phyloP scores from a whole-genome alignment of 2,329 filamentous ascomycete genomes.

The Microdochium bolleyi region DNA sequence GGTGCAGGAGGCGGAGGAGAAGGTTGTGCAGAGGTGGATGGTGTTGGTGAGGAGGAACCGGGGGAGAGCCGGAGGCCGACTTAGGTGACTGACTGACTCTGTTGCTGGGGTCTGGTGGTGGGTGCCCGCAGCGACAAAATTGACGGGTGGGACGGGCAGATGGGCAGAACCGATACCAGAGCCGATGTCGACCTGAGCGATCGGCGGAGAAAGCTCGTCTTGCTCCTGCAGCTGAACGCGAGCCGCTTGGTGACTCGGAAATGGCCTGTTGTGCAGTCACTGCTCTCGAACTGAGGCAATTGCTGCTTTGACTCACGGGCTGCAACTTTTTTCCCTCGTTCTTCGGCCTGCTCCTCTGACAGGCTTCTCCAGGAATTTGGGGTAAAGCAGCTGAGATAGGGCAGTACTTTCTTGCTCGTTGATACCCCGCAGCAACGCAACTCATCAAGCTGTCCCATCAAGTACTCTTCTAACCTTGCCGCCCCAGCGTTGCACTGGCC shows the following conservation, averaged over 20 bases:
- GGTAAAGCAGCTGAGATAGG: neutral
- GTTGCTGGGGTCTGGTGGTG: neutral
- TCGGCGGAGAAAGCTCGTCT: too few relatives aligned
- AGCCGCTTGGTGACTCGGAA: neutral
- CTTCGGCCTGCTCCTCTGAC: neutral
- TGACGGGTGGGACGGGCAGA: neutral
- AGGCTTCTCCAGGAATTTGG: neutral
- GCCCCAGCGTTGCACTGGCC: neutral
- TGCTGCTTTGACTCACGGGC: neutral
- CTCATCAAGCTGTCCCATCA: neutral
- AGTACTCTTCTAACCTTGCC: neutral
- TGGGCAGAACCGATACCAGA: neutral
- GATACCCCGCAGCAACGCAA: neutral
- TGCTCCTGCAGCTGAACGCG: too few relatives aligned
- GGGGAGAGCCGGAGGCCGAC: neutral
- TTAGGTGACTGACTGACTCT: neutral
- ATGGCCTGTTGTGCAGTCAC: neutral
- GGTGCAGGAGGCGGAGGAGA: neutral
- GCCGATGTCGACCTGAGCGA: too few relatives aligned
- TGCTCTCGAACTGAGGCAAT: neutral
- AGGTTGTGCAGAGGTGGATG: neutral
- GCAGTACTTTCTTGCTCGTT: neutral
- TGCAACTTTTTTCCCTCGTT: neutral
- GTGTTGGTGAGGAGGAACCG: neutral
- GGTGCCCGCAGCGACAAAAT: neutral